Conservation (phyloP, 257 asterid genomes). For the Rehmannia glutinosa region DNA sequence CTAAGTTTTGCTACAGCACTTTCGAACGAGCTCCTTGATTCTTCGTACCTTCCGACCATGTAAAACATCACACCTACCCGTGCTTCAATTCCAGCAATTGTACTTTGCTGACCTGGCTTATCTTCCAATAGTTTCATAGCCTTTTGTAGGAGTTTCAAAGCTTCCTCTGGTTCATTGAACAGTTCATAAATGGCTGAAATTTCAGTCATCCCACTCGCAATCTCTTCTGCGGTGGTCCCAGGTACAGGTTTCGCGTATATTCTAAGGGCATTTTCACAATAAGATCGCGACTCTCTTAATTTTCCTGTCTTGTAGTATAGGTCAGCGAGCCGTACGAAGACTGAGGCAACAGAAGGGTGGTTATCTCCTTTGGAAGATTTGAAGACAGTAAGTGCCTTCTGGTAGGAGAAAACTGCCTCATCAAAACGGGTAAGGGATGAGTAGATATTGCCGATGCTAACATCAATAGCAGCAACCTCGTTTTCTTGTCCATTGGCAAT, state of each 20-base stretch:
- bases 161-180: conserved; percentile 95
- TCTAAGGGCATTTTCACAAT: conserved; percentile 89
- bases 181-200: conserved; percentile 87
- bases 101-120: conserved; percentile 96
- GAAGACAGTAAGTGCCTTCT: conserved; percentile 95
- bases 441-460: conserved; percentile 92
- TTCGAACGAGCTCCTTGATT: conserved; percentile 72
- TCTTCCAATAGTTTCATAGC: conserved; percentile 87
- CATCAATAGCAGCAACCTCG: conserved; percentile 93
- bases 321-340: conserved; percentile 86
- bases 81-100: conserved; percentile 95
- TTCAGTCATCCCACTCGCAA: conserved; percentile 91
- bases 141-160: conserved; percentile 80
- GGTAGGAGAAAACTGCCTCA: conserved; percentile 97
- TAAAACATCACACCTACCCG: conserved; percentile 94
- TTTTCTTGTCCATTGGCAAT: conserved; percentile 92
- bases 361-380: conserved; percentile 95
- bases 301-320: conserved; percentile 92
- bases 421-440: conserved; percentile 90
- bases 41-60: conserved; percentile 86
- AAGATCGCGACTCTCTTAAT: conserved; percentile 84
- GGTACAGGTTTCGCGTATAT: conserved; percentile 87
- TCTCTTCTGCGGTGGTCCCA: conserved; percentile 84
- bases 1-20: conserved; percentile 80
- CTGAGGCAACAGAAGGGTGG: conserved; percentile 96